Conservation (phyloP, 2,329 filamentous ascomycete species). For the Amauroascus niger region DNA sequence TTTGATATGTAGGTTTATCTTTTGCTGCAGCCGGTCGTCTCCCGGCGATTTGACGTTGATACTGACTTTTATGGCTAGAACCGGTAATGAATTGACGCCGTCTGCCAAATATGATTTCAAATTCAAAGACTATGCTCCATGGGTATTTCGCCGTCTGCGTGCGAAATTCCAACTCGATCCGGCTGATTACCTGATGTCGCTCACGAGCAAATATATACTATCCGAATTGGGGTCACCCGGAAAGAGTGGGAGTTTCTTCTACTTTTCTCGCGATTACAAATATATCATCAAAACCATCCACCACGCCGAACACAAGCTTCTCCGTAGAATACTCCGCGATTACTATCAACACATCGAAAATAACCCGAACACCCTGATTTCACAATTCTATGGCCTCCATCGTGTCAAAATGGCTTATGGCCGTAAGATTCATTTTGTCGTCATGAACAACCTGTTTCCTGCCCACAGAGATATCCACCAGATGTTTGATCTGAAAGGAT, state of each 20-base stretch:
- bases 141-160: slow-evolving; percentile 92
- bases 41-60: neutral
- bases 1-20: slow-evolving; percentile 74
- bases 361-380: slow-evolving; percentile 93
- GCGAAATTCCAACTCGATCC: slow-evolving; percentile 83
- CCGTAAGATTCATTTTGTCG: slow-evolving; percentile 96
- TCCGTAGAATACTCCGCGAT: slow-evolving; percentile 54
- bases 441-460: slow-evolving; percentile 99
- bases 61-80: slow-evolving; percentile 47
- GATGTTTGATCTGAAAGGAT: slow-evolving; percentile 94
- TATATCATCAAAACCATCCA: slow-evolving; percentile 99
- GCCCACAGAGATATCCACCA: slow-evolving; percentile 95
- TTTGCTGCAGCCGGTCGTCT: neutral
- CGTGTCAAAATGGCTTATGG: slow-evolving; percentile 97
- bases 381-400: slow-evolving; percentile 94
- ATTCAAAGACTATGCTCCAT: slow-evolving; percentile 99
- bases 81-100: slow-evolving; percentile 91
- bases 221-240: slow-evolving; percentile 94
- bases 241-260: slow-evolving; percentile 98
- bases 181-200: slow-evolving; percentile 93
- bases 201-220: slow-evolving; percentile 97
- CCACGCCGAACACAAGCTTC: slow-evolving; percentile 60
- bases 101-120: slow-evolving; percentile 99
- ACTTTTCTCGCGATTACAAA: slow-evolving; percentile 98
- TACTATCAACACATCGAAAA: slow-evolving; percentile 88